These are phyloP conservation scores for Chytriomyces confervae DNA, from an alignment of 192 early-diverging fungal species.

Conservation along the genomic window DNA sequence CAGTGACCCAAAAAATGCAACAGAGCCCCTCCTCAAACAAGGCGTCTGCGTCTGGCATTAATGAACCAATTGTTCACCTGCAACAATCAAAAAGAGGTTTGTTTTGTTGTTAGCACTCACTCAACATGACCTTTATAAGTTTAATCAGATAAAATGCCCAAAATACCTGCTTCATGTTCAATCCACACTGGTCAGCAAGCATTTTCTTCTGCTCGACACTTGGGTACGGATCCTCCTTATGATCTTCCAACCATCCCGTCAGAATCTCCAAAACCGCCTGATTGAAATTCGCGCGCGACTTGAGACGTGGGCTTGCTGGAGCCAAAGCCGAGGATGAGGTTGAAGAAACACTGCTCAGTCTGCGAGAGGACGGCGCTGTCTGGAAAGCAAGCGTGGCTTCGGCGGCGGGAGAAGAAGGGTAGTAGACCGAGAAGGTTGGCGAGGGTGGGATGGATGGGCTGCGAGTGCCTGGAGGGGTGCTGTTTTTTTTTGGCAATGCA, in stretches of 20 bases:
- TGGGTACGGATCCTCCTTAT: constrained; percentile 28
- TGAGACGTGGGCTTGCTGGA: background rate
- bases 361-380: background rate
- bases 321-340: background rate
- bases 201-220: constrained; percentile 3
- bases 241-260: constrained; percentile 16
- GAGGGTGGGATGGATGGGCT: constrained; percentile 3
- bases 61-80: constrained; percentile 38
- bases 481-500: background rate
- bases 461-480: background rate
- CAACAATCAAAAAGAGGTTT: background rate
- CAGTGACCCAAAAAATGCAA: no score
- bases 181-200: constrained; percentile 19
- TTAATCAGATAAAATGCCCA: no score
- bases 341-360: background rate
- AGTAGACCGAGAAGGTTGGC: background rate
- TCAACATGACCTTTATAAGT: background rate
- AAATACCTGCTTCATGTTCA: constrained; percentile 26
- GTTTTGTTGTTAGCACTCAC: background rate
- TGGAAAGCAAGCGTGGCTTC: background rate
- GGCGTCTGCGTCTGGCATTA: constrained; percentile 26
- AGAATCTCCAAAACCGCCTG: constrained; percentile 17
- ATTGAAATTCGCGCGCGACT: constrained; percentile 21
- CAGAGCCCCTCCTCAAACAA: background rate
- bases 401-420: background rate